These are phyloP conservation scores for Canariomyces notabilis DNA, from an alignment of 2,329 filamentous ascomycete genomes.

Conservation along the genomic window DNA sequence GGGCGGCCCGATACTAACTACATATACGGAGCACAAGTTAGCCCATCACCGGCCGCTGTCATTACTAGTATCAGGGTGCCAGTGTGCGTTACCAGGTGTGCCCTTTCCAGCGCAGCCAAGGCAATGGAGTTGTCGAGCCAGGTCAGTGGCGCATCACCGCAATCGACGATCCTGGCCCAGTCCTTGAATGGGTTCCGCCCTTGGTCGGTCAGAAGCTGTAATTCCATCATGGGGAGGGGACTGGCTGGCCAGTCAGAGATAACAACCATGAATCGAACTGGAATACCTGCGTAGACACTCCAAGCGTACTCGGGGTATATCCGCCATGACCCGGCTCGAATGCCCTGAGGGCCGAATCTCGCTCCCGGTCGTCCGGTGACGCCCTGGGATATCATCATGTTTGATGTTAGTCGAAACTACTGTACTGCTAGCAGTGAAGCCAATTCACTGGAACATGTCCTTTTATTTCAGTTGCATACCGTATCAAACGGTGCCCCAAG, in stretches of 20 bases:
- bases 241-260: too few relatives aligned
- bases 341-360: conserved; percentile 27
- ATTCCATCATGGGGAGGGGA: too few relatives aligned
- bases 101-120: conserved; percentile 68
- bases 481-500: conserved; percentile 49
- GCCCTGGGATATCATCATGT: too few relatives aligned
- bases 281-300: conserved; percentile 26
- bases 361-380: conserved; percentile 28
- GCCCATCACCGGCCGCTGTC: too few relatives aligned
- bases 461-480: conserved; percentile 16
- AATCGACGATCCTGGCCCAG: conserved; percentile 57
- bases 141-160: conserved; percentile 72
- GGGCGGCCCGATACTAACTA: conserved; percentile 24
- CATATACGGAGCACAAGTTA: too few relatives aligned
- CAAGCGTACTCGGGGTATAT: conserved; percentile 19
- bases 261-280: too few relatives aligned
- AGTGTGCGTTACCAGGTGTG: conserved; percentile 40
- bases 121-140: conserved; percentile 74
- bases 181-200: conserved; percentile 6
- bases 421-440: too few relatives aligned
- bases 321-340: conserved; percentile 24
- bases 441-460: too few relatives aligned
- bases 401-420: too few relatives aligned
- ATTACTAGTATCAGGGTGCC: too few relatives aligned
- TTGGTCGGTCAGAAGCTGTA: too few relatives aligned